Evolutionary conservation across 768 basidiomycete species (phyloP).

Genomic region (Tylopilus rubrobrunneus): DNA sequence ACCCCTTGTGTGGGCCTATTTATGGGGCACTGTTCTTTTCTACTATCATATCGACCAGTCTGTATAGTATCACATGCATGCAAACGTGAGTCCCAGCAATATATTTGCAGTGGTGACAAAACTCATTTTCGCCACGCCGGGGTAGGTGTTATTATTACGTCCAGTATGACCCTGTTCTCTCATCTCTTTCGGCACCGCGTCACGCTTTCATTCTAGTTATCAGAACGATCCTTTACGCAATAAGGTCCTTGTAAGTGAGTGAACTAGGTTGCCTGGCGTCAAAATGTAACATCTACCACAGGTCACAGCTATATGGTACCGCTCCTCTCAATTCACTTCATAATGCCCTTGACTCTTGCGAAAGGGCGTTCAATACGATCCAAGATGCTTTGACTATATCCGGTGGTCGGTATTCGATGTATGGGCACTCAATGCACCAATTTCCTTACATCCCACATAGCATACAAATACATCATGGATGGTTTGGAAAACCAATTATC

Average conservation of each 20-base stretch:
- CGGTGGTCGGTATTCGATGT: slow-evolving; percentile 4
- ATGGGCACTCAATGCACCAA: too few relatives aligned
- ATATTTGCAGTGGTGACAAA: neutral
- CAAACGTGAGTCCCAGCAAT: neutral
- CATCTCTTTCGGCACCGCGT: neutral
- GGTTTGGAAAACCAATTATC: neutral
- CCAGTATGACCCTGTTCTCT: neutral
- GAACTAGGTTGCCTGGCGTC: neutral
- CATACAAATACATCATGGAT: slow-evolving; percentile 1
- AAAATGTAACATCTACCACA: neutral
- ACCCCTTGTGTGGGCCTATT: neutral
- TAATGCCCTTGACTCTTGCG: neutral
- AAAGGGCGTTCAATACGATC: slow-evolving; percentile 10
- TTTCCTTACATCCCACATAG: neutral
- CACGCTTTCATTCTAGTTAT: neutral
- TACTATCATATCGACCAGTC: neutral
- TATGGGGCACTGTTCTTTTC: neutral
- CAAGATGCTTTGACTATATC: slow-evolving; percentile 9
- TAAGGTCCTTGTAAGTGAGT: slow-evolving; percentile 4
- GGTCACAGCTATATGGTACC: slow-evolving; percentile 11
- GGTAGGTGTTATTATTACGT: neutral
- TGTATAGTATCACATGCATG: neutral
- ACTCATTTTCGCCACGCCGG: neutral
- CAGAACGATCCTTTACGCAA: neutral
- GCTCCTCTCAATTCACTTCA: neutral